Percentiles rank a stretch among this genome's conserved stretches.
phyloP scores from a whole-genome alignment of 2,329 filamentous ascomycete genomes.

The Cercospora sesami region DNA sequence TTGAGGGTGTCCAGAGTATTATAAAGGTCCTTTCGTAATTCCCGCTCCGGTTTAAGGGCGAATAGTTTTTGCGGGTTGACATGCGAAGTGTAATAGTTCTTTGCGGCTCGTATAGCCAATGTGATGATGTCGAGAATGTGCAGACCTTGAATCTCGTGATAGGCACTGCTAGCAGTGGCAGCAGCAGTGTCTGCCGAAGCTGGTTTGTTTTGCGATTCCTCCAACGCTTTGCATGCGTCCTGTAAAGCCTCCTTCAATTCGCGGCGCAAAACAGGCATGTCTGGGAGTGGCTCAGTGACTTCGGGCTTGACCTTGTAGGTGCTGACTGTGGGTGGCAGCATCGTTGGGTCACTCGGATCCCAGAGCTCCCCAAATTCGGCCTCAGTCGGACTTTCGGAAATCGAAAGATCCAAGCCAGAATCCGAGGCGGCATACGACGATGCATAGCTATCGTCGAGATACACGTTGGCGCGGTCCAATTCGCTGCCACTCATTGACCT shows the following conservation, averaged over 20 bases:
- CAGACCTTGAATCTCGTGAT: constrained; percentile 86
- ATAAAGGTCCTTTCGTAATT: constrained; percentile 79
- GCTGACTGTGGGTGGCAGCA: constrained; percentile 95
- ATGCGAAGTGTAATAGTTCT: constrained; percentile 94
- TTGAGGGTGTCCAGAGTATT: constrained; percentile 88
- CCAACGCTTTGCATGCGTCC: constrained; percentile 67
- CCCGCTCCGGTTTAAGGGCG: constrained; percentile 81
- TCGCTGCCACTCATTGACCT: constrained; percentile 22
- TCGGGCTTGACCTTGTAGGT: constrained; percentile 88
- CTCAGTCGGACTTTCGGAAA: constrained; percentile 57
- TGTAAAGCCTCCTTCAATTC: constrained; percentile 67
- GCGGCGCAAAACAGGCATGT: constrained; percentile 73
- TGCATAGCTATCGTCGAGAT: constrained; percentile 29
- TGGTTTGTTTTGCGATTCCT: constrained; percentile 51
- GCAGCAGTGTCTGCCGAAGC: constrained; percentile 25
- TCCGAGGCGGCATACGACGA: constrained; percentile 37
- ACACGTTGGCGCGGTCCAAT: constrained; percentile 30
- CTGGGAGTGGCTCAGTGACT: constrained; percentile 78
- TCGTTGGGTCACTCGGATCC: constrained; percentile 65
- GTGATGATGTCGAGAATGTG: constrained; percentile 91
- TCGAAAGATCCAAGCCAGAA: constrained; percentile 36
- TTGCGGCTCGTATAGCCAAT: constrained; percentile 90
- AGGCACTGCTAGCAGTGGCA: constrained; percentile 58
- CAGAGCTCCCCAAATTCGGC: constrained; percentile 50
- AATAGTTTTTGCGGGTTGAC: constrained; percentile 82